phyloP scores from a whole-genome alignment of 495 filamentous ascomycete genomes.

The Annulohypoxylon stygium region DNA sequence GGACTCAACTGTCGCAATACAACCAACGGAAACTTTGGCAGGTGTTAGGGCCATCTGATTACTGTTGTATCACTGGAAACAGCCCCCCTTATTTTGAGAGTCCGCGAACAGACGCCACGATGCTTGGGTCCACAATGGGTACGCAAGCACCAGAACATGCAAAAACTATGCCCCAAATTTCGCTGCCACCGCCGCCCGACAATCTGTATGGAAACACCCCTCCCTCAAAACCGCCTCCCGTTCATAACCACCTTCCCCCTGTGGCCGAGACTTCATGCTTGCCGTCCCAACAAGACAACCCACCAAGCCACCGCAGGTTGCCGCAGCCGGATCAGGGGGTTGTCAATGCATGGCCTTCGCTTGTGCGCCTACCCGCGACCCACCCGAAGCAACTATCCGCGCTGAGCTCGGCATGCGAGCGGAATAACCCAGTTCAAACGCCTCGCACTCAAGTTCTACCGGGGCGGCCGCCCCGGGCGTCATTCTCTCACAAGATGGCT shows the following conservation, averaged over 20 bases:
- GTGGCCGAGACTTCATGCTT: not conserved
- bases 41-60: conserved; percentile 8
- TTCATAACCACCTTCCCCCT: not conserved
- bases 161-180: not conserved
- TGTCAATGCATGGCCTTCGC: not conserved
- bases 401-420: not conserved
- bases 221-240: not conserved
- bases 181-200: not conserved
- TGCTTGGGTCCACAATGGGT: too few species aligned
- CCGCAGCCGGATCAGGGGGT: not conserved
- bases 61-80: conserved; percentile 1
- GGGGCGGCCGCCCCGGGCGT: not conserved
- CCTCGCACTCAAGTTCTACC: not conserved
- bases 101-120: too few species aligned
- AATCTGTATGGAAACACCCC: not conserved
- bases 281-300: not conserved
- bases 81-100: not conserved
- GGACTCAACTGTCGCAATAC: not conserved
- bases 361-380: not conserved
- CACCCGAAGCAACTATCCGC: not conserved
- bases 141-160: not conserved
- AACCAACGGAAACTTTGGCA: not conserved
- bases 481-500: not conserved
- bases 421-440: not conserved
- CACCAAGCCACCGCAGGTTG: too few species aligned